Base-by-base conservation (phyloP, 805 yeast genomes). In the Ogataea minuta region DNA sequence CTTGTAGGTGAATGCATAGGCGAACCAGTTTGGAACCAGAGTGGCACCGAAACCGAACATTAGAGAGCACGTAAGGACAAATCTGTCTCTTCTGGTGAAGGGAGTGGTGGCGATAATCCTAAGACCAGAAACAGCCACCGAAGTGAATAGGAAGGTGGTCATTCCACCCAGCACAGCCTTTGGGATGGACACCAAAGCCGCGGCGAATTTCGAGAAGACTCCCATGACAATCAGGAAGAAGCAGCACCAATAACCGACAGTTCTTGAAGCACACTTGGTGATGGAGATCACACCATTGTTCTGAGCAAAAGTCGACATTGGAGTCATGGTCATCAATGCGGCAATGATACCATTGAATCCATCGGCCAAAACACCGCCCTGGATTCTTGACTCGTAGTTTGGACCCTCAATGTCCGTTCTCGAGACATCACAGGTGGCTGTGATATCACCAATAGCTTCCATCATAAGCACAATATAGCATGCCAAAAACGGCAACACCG, bases 391-490 rank as follows among this genome's bases (percentile, higher is more conserved):
- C 52, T 89, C 96, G 60, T 83, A 89, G 13, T 72, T 53, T 31
- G 76, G 79, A 48, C 96, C 96, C 57, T 84, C 90, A 42, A 87
- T 89, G 45, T 83, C 88, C 46, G 83, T 67, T 52, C 95, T 71
- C 7, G 95, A 85, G 14, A 90, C 96, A 62, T 89, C 97, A 42
- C 87, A 83, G 29, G 96, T 86, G 24, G 96, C 96, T 23, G 96
- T 87, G 57, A 89, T 83, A 63, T 89, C 96, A 62, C 96, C 96
- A 57, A 89, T 87, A 39, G 95, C 84, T 68, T 90, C 96, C 88
- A 88, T 87, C 77, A 86, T 83, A 52, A 85, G 65, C 19, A 82
- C 87, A 23, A 89, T 70, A 59, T 79, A 89, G 32, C 88, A 83
- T 1, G 96, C 95, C 41, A 89, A 64, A 67, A 86, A 75, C 4